Base-by-base conservation (phyloP, 2,329 filamentous ascomycete species). In the Diaporthe aspalathi region DNA sequence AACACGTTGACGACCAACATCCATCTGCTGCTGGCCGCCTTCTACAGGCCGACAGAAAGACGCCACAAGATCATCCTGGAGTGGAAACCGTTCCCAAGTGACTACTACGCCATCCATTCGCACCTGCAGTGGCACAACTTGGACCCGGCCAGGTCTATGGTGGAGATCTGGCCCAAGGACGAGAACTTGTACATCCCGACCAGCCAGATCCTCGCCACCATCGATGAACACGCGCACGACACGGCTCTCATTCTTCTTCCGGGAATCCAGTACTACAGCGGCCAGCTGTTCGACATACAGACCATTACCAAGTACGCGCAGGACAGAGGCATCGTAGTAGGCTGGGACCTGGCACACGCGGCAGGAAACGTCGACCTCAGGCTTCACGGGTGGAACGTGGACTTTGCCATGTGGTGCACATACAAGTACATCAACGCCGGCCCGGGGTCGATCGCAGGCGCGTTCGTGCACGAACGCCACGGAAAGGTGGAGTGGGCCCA, bases 351-450 rank as follows among this genome's bases (percentile, higher is more conserved):
- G 32, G 94, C 94, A 0, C 94, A 97, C 80, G 93, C 94, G 0
- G 93, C 89, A 27, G 94, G 94, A 40, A 97, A 97, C 78, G 93
- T 97, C 2, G 90, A 92, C 50, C 82, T 97, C 22, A 82, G 86
- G 71, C 86, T 97, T 24, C 94, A 97, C 80, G 93, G 95, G 76
- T 97, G 94, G 94, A 88, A 93, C 75, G 94, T 97, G 43, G 94
- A 97, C 80, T 97, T 97, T 77, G 94, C 95, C 20, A 93, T 89
- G 68, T 97, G 94, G 94, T 97, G 94, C 81, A 95, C 92, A 22
- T 97, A 97, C 86, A 97, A 97, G 83, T 97, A 97, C 83, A 88
- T 97, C 79, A 97, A 97, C 79, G 90, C 91, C 32, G 94, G 94
- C 0, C 94, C 94, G 0, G 94, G 94, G 5, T 87, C 91, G 20